Conservation (phyloP, 257 asterid species). For the Jasminum sambac region DNA sequence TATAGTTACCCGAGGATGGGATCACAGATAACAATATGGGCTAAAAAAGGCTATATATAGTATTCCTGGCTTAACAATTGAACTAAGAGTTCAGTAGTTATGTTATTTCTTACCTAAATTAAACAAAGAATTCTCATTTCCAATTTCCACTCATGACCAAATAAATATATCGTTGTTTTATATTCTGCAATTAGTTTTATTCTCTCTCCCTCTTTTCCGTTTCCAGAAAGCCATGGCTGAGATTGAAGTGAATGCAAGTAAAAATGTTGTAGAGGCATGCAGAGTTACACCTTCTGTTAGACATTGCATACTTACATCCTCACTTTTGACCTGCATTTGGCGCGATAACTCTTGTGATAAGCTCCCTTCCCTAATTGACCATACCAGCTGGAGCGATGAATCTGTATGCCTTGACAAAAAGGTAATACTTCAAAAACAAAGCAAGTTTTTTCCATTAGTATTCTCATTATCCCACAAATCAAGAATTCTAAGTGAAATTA, state of each 20-base stretch:
- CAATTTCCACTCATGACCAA: not conserved
- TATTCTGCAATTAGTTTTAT: not conserved
- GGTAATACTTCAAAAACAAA: constrained; percentile 36
- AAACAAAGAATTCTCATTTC: not conserved
- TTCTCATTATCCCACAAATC: not conserved
- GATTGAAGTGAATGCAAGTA: constrained; percentile 64
- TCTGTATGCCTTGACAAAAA: constrained; percentile 61
- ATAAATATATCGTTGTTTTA: not conserved
- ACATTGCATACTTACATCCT: constrained; percentile 77
- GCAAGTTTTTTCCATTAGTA: not conserved
- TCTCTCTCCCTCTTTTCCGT: not conserved
- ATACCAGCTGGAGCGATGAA: constrained; percentile 84
- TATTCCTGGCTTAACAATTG: no score
- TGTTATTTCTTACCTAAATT: not conserved
- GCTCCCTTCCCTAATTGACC: constrained; percentile 49
- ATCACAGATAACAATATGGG: not conserved
- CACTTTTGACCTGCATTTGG: constrained; percentile 88
- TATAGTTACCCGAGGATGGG: no score
- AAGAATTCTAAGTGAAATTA: not conserved
- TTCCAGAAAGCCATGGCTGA: constrained; percentile 76
- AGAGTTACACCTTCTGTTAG: constrained; percentile 57
- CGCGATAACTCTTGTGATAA: constrained; percentile 35
- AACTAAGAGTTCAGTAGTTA: not conserved
- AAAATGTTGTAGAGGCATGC: constrained; percentile 74
- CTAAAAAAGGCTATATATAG: not conserved